These are phyloP conservation scores for Exophiala bonariae DNA, from an alignment of 2,329 filamentous ascomycete species.

Conservation along the genomic window DNA sequence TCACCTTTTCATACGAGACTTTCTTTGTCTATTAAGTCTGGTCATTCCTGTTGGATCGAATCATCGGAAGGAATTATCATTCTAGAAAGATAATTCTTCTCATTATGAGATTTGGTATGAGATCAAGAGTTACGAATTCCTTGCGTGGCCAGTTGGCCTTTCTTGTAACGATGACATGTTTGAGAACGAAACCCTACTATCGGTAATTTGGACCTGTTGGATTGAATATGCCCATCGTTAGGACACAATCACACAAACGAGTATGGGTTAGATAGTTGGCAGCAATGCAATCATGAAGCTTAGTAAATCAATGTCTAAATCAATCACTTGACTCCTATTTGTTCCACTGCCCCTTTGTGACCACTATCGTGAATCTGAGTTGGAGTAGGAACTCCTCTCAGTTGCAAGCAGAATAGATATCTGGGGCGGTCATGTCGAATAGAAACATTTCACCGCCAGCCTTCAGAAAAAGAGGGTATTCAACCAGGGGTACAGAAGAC, in stretches of 20 bases:
- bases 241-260: not conserved
- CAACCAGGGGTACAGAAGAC: too few relatives aligned
- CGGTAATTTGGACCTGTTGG: not conserved
- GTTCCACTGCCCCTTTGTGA: too few relatives aligned
- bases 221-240: not conserved
- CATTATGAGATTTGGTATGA: conserved; percentile 14
- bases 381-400: not conserved
- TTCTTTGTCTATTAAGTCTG: not conserved
- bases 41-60: not conserved
- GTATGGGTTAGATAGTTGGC: conserved; percentile 17
- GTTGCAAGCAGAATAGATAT: not conserved
- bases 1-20: not conserved
- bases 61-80: not conserved
- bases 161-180: conserved; percentile 23
- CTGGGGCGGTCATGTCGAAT: too few relatives aligned
- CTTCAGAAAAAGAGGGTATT: too few relatives aligned
- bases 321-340: too few relatives aligned
- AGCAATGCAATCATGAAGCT: conserved; percentile 21
- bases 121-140: conserved; percentile 24
- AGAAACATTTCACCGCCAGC: too few relatives aligned
- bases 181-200: conserved; percentile 17
- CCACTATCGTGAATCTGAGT: not conserved
- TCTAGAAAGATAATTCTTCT: not conserved
- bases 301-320: not conserved
- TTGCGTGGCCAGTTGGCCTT: conserved; percentile 6